Evolutionary conservation across 2,329 filamentous ascomycete species (phyloP).

Genomic region (Beauveria asiatica): DNA sequence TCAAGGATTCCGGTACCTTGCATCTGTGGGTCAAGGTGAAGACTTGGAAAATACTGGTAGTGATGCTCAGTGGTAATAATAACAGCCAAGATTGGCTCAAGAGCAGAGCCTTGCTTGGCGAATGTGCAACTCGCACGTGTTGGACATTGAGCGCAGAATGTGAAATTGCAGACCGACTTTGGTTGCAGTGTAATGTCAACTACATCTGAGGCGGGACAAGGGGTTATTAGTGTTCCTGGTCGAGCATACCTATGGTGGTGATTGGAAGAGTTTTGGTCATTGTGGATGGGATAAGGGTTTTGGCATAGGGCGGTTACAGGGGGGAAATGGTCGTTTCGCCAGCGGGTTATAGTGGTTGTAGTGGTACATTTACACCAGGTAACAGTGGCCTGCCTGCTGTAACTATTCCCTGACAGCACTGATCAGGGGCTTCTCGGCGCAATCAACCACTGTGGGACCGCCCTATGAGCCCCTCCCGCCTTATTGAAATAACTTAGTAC

Average conservation of each 20-base stretch:
- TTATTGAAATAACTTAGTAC: too few relatives aligned
- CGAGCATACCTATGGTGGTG: not conserved
- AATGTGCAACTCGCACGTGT: not conserved
- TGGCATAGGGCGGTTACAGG: not conserved
- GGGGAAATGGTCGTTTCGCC: not conserved
- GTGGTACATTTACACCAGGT: not conserved
- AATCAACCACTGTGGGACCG: conserved; percentile 4
- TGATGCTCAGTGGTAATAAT: not conserved
- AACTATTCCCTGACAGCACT: not conserved
- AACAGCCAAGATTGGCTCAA: not conserved
- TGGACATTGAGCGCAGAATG: not conserved
- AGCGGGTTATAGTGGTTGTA: not conserved
- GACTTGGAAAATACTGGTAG: not conserved
- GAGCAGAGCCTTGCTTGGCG: not conserved
- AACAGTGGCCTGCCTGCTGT: not conserved
- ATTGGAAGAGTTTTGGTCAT: not conserved
- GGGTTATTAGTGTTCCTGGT: not conserved
- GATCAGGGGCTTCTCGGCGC: not conserved
- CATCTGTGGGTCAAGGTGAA: not conserved
- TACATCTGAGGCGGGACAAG: conserved; percentile 1
- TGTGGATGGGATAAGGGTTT: not conserved
- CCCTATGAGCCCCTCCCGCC: too few relatives aligned
- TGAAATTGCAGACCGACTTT: conserved; percentile 3
- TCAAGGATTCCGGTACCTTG: not conserved
- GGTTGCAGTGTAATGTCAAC: conserved; percentile 2